phyloP scores from a whole-genome alignment of 495 filamentous ascomycete genomes.

The Hyaloscypha variabilis region DNA sequence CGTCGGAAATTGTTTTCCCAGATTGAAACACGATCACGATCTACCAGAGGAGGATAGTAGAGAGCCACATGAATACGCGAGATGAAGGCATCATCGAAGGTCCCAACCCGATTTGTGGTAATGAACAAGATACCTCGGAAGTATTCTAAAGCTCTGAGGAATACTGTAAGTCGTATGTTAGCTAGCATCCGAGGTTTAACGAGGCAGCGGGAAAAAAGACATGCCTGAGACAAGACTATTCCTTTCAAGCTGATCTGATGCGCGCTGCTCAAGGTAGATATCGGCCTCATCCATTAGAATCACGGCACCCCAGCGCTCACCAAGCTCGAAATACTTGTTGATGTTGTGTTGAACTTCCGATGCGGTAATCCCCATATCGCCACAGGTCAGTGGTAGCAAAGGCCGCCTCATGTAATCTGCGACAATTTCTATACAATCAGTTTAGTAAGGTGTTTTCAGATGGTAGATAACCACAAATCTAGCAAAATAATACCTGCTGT shows the following conservation, averaged over 20 bases:
- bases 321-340: slow-evolving; percentile 19
- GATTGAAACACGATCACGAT: background rate
- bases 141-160: slow-evolving; percentile 34
- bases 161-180: slow-evolving; percentile 12
- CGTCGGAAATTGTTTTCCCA: slow-evolving; percentile 9
- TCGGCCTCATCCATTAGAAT: slow-evolving; percentile 39
- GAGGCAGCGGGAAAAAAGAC: too few species aligned
- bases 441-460: too few species aligned
- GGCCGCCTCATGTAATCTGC: slow-evolving; percentile 29
- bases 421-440: slow-evolving; percentile 25
- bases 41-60: slow-evolving; percentile 22
- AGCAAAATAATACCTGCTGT: background rate
- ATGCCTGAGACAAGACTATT: slow-evolving; percentile 35
- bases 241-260: slow-evolving; percentile 24
- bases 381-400: slow-evolving; percentile 25
- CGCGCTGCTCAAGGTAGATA: slow-evolving; percentile 32
- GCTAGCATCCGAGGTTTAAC: too few species aligned
- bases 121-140: slow-evolving; percentile 35
- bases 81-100: slow-evolving; percentile 38
- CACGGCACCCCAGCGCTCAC: slow-evolving; percentile 25
- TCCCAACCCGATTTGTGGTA: slow-evolving; percentile 35
- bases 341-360: slow-evolving; percentile 16
- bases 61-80: slow-evolving; percentile 32
- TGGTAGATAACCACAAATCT: background rate
- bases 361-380: slow-evolving; percentile 26